These are phyloP conservation scores for Acanthamoeba triangularis DNA, from an alignment of 208 protist genomes.

Conservation along the genomic window DNA sequence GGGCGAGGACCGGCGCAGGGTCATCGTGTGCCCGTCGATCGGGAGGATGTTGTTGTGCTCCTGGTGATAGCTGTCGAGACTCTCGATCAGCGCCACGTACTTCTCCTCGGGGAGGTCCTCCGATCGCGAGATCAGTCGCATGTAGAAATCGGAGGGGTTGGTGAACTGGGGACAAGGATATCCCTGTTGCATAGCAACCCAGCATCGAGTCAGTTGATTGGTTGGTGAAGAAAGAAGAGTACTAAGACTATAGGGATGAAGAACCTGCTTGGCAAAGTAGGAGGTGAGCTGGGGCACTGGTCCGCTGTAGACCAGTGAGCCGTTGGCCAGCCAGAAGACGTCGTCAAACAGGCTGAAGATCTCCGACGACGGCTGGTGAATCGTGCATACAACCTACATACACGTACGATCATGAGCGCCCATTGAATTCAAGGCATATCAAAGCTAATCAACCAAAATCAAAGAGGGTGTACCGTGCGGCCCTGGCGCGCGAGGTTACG, in stretches of 20 bases:
- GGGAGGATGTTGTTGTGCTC: background rate
- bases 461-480: constrained; percentile 90
- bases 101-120: constrained; percentile 15
- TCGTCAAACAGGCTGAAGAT: constrained; percentile 95
- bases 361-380: constrained; percentile 96
- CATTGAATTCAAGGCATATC: too few relatives aligned
- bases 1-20: background rate
- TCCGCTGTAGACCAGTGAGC: constrained; percentile 93
- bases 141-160: constrained; percentile 42
- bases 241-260: too few relatives aligned
- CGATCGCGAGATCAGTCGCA: background rate
- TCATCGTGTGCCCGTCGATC: background rate
- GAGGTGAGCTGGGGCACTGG: constrained; percentile 26
- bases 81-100: background rate
- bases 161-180: constrained; percentile 66
- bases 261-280: constrained; percentile 22
- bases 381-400: constrained; percentile 94
- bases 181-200: background rate
- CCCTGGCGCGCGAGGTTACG: constrained; percentile 89
- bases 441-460: too few relatives aligned
- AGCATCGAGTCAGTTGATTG: too few relatives aligned
- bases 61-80: constrained; percentile 35
- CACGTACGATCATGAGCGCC: too few relatives aligned
- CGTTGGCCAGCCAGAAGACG: constrained; percentile 94
- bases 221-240: too few relatives aligned